Percentiles rank a stretch among this genome's conserved stretches.
phyloP scores from a whole-genome alignment of 1,284 basidiomycete species.

The Rhodotorula sp. region DNA sequence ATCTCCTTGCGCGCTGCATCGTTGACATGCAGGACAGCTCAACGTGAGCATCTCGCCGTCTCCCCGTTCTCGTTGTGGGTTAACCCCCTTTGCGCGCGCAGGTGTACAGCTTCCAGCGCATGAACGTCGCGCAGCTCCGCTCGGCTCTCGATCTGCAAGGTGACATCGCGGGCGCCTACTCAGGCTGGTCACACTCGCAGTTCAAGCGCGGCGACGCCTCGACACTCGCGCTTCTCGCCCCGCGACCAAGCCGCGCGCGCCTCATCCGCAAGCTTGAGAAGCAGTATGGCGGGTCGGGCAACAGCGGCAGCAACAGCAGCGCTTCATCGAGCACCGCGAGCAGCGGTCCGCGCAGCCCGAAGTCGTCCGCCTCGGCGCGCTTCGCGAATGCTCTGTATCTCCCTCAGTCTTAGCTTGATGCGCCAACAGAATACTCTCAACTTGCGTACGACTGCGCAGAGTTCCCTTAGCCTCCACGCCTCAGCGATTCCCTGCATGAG shows the following conservation, averaged over 20 bases:
- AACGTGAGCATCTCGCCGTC: neutral
- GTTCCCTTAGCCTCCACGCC: no score
- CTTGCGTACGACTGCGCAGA: no score
- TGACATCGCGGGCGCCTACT: conserved; percentile 14
- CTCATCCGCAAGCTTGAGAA: conserved; percentile 30
- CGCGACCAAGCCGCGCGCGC: conserved; percentile 23
- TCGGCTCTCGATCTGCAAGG: conserved; percentile 11
- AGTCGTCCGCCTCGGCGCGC: no score
- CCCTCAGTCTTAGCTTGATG: no score
- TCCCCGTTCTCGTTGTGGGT: neutral
- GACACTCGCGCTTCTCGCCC: conserved; percentile 5
- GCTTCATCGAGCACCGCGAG: no score
- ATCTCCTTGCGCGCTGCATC: neutral
- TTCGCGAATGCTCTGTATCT: no score
- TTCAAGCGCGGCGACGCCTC: conserved; percentile 17
- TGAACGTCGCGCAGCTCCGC: conserved; percentile 19
- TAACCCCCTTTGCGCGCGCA: neutral
- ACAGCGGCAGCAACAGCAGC: neutral
- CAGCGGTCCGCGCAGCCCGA: no score
- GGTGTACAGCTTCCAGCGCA: conserved; percentile 30
- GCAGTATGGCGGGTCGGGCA: conserved; percentile 11
- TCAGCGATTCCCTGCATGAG: no score
- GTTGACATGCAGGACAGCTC: neutral
- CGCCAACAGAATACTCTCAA: no score
- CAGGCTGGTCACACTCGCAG: conserved; percentile 26